These are phyloP conservation scores for Solanum hybrid DNA, from an alignment of 305 asterid species.

Conservation along the genomic window DNA sequence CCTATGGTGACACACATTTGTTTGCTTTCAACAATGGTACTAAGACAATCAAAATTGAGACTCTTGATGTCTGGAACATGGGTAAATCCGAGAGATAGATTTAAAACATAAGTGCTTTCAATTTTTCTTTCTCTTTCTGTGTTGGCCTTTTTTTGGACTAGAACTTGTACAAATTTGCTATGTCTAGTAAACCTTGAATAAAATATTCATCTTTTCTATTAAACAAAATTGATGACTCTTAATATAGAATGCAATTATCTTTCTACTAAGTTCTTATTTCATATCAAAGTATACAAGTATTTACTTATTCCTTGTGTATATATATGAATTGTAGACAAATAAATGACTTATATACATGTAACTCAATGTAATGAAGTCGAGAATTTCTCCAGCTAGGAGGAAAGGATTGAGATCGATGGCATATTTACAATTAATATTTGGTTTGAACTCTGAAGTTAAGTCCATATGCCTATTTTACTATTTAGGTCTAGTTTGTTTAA, in stretches of 20 bases:
- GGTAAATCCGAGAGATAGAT: background rate
- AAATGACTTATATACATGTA: background rate
- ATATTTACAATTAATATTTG: background rate
- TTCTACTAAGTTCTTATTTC: background rate
- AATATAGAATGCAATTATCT: background rate
- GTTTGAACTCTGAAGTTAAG: background rate
- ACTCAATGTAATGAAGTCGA: background rate
- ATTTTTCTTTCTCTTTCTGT: background rate
- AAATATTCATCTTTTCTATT: background rate
- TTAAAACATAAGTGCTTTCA: background rate
- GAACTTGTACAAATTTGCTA: background rate
- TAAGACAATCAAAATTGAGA: background rate
- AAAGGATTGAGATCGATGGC: background rate
- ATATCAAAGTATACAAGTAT: too few relatives aligned
- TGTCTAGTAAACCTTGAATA: background rate
- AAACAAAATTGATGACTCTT: background rate
- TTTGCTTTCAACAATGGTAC: background rate
- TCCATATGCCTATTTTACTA: background rate
- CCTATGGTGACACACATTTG: constrained; percentile 13
- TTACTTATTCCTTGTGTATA: background rate
- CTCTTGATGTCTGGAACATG: constrained; percentile 31
- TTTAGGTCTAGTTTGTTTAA: background rate
- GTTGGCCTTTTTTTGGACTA: background rate
- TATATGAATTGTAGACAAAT: background rate
- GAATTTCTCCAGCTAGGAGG: background rate